A percentile compares a stretch with the other conserved stretches of the same genome.
phyloP scores from a whole-genome alignment of 441 rosid species.

The Geranium incanum region DNA sequence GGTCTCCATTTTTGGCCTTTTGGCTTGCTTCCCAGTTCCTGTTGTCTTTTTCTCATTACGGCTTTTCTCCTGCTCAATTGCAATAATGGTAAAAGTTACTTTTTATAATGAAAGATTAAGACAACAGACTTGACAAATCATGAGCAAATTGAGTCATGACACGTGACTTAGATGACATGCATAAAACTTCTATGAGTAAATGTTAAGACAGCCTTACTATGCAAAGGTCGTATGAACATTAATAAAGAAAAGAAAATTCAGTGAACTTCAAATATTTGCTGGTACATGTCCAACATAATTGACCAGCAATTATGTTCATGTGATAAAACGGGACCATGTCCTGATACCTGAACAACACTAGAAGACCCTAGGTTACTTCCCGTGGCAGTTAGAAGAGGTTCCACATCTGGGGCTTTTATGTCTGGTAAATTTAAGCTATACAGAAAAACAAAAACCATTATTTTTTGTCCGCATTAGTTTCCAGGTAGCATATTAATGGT shows the following conservation, averaged over 20 bases:
- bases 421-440: conserved; percentile 49
- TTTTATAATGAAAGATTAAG: too few relatives aligned
- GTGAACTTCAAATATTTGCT: too few relatives aligned
- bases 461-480: conserved; percentile 11
- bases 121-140: too few relatives aligned
- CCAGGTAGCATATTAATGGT: background rate
- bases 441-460: conserved; percentile 11
- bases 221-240: background rate
- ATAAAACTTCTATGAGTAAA: background rate
- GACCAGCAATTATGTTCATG: too few relatives aligned
- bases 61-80: conserved; percentile 27
- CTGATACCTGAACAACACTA: conserved; percentile 38
- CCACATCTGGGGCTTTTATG: conserved; percentile 30
- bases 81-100: background rate
- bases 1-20: conserved; percentile 63
- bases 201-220: background rate
- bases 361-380: conserved; percentile 33
- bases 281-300: too few relatives aligned
- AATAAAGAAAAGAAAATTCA: too few relatives aligned
- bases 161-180: background rate
- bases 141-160: too few relatives aligned
- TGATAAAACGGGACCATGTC: background rate
- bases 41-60: conserved; percentile 31
- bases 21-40: conserved; percentile 45
- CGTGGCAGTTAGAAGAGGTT: conserved; percentile 20